Conservation (phyloP, 2,329 filamentous ascomycete genomes). For the Trichoderma aggressivum region DNA sequence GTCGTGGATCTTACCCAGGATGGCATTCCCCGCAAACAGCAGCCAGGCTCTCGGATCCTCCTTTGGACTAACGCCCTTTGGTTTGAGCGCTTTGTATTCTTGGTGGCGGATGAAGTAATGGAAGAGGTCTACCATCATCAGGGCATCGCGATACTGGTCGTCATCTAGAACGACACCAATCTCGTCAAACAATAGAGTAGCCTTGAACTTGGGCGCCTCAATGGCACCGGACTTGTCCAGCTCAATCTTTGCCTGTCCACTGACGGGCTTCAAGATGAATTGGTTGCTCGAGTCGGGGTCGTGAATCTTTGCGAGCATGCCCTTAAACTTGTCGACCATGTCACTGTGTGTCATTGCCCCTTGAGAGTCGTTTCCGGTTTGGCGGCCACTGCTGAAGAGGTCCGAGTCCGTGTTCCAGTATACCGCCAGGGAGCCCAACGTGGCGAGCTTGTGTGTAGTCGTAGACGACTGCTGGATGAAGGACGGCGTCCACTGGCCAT, state of each 20-base stretch:
- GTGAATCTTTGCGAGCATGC: slow-evolving; percentile 73
- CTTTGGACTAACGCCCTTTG: slow-evolving; percentile 74
- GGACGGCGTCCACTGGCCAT: slow-evolving; percentile 90
- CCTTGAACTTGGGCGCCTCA: slow-evolving; percentile 81
- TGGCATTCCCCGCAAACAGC: slow-evolving; percentile 81
- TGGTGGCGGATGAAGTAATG: slow-evolving; percentile 98
- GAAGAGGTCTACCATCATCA: slow-evolving; percentile 98
- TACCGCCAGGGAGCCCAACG: slow-evolving; percentile 80
- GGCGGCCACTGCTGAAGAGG: slow-evolving; percentile 77
- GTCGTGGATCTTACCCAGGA: slow-evolving; percentile 92
- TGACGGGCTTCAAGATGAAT: slow-evolving; percentile 94
- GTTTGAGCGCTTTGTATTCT: slow-evolving; percentile 91
- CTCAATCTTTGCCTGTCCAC: slow-evolving; percentile 88
- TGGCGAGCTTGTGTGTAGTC: slow-evolving; percentile 90
- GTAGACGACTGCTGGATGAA: slow-evolving; percentile 85
- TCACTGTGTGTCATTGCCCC: slow-evolving; percentile 69
- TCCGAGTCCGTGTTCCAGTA: slow-evolving; percentile 98
- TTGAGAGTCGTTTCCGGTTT: slow-evolving; percentile 46
- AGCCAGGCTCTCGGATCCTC: slow-evolving; percentile 93
- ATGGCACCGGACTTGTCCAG: slow-evolving; percentile 87
- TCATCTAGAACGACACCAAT: slow-evolving; percentile 97
- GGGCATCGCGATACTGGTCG: slow-evolving; percentile 90
- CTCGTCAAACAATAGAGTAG: slow-evolving; percentile 89
- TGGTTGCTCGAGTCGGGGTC: slow-evolving; percentile 64
- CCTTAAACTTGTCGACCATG: slow-evolving; percentile 71